Base-by-base conservation (phyloP, 2,329 filamentous ascomycete species). In the Allantophomopsis lycopodina region DNA sequence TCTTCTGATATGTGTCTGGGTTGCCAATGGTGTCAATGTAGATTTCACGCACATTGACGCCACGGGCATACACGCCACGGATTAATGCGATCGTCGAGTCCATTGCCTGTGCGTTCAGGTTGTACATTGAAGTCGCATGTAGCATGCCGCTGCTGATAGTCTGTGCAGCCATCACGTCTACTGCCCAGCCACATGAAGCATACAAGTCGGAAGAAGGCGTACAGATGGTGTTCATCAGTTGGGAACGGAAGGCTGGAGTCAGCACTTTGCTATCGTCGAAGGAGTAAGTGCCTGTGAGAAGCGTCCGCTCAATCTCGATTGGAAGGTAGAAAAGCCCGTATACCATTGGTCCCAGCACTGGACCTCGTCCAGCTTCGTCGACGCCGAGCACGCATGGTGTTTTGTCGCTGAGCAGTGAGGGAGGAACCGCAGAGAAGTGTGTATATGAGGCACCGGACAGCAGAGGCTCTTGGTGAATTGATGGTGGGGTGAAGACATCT, bases 191-290 rank as follows among this genome's bases (percentile, higher is more conserved):
- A 55, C 83, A 91, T 4, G 70, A 67, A 14, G 64, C 55, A 52
- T 71, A 65, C 2, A 83, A 65, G 41, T 76, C 66, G 7, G 71
- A 65, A n/a, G 57, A 65, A 0, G 71, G 57, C 0, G 76, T 81
- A 66, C 86, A 94, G 35, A 95, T 73, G 2, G 69, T 68, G 32
- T 63, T 58, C 70, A 80, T 72, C 11, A 96, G 73, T 7, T 68
- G 60, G 12, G 83, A 79, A 47, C 89, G 85, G 31, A 89, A 76
- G n/a, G 69, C 64, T 0, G 88, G 75, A 0, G 83, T 93, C 32
- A 96, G 75, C 5, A 87, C 84, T 64, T 96, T 96, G 57, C 83
- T 93, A 67, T 96, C 89, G 66, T 95, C 83, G 62, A 95, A 95
- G 65, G 80, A 83, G 64, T 94, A 81, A 4, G 77, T 76, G 30